Evolutionary conservation across 2,329 filamentous ascomycete genomes (phyloP).

Genomic region (Teratosphaeria destructans): DNA sequence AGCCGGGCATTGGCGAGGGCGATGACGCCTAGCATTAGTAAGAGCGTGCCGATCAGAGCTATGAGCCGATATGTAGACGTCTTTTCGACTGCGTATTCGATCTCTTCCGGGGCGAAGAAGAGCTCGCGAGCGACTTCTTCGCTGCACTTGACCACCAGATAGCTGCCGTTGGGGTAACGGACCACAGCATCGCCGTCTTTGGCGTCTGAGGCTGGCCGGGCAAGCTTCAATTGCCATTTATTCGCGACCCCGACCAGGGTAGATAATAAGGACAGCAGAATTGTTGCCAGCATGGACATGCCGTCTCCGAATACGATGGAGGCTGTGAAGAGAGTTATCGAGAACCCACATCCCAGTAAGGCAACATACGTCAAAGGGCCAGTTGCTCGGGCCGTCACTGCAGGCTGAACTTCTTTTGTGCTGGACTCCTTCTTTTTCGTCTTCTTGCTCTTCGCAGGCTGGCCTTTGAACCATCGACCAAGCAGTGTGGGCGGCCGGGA

Average conservation of each 20-base stretch:
- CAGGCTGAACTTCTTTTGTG: constrained; percentile 4
- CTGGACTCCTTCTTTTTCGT: constrained; percentile 1
- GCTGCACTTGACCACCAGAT: constrained; percentile 39
- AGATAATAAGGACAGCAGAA: constrained; percentile 39
- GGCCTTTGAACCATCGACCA: constrained; percentile 29
- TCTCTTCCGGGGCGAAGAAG: constrained; percentile 42
- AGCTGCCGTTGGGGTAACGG: constrained; percentile 41
- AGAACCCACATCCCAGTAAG: constrained; percentile 35
- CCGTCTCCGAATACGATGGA: constrained; percentile 39
- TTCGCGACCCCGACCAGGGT: constrained; percentile 40
- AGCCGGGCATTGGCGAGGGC: constrained; percentile 40
- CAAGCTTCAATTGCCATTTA: constrained; percentile 37
- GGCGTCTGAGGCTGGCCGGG: constrained; percentile 24
- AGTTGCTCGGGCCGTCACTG: constrained; percentile 34
- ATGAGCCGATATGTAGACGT: constrained; percentile 35
- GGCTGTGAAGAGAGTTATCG: constrained; percentile 32
- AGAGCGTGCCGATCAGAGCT: constrained; percentile 39
- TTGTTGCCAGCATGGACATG: constrained; percentile 40
- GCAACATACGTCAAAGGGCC: constrained; percentile 38
- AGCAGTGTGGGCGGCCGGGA: background rate
- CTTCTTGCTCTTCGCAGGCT: constrained; percentile 17
- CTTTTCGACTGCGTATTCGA: constrained; percentile 35
- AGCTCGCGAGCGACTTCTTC: constrained; percentile 41
- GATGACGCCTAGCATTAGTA: constrained; percentile 45
- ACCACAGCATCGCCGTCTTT: constrained; percentile 33